phyloP scores from a whole-genome alignment of 2,329 filamentous ascomycete genomes.

The Nemania sp. region DNA sequence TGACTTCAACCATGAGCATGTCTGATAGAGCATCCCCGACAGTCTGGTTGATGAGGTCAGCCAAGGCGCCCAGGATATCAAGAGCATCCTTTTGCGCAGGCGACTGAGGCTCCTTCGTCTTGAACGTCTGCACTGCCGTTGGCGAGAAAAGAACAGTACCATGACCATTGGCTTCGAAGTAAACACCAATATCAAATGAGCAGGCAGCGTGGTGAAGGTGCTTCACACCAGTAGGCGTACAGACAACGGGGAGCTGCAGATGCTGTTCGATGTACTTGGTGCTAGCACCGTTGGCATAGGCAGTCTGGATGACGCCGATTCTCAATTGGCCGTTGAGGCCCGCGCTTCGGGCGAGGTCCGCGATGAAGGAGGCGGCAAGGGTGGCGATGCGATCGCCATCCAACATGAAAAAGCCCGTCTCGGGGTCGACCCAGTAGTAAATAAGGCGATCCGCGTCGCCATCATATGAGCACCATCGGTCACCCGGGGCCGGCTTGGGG shows the following conservation, averaged over 20 bases:
- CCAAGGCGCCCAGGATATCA: conserved; percentile 79
- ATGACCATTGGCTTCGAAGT: conserved; percentile 98
- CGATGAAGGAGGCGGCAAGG: conserved; percentile 89
- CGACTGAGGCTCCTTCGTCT: conserved; percentile 79
- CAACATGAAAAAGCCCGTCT: conserved; percentile 85
- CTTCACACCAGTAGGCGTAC: conserved; percentile 95
- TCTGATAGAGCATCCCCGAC: conserved; percentile 96
- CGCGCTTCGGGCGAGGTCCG: conserved; percentile 79
- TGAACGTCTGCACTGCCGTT: conserved; percentile 77
- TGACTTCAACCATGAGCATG: conserved; percentile 92
- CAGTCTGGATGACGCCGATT: conserved; percentile 94
- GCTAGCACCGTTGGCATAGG: conserved; percentile 94
- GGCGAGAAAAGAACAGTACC: conserved; percentile 94
- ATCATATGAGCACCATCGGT: conserved; percentile 87
- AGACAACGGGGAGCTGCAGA: conserved; percentile 85
- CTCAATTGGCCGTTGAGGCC: conserved; percentile 79
- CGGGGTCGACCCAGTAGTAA: conserved; percentile 87
- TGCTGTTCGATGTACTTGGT: conserved; percentile 90
- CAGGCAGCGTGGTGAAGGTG: conserved; percentile 96
- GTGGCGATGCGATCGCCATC: conserved; percentile 97
- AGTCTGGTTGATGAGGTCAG: conserved; percentile 95
- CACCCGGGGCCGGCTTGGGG: conserved; percentile 74
- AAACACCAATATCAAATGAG: conserved; percentile 93
- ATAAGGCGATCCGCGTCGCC: conserved; percentile 95
- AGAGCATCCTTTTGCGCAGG: conserved; percentile 90